These are phyloP conservation scores for Salvia hispanica DNA, from an alignment of 257 asterid genomes.

Conservation along the genomic window DNA sequence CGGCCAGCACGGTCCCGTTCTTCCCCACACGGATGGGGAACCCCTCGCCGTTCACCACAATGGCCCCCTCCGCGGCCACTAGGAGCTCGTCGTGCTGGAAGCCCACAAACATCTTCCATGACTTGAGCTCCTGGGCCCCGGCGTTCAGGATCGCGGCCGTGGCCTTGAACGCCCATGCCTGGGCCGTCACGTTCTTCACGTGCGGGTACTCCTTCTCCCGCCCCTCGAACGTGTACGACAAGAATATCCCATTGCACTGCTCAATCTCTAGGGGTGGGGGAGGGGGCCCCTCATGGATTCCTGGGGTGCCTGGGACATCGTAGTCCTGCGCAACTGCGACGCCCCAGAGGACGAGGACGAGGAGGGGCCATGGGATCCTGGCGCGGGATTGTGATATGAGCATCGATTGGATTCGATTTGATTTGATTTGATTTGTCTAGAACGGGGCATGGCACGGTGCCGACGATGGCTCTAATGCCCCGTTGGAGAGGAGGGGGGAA, in stretches of 20 bases:
- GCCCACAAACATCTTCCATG: conserved; percentile 67
- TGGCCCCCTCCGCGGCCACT: conserved; percentile 78
- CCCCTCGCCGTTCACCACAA: conserved; percentile 54
- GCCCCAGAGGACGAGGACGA: background rate
- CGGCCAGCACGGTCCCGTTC: conserved; percentile 68
- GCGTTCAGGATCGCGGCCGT: conserved; percentile 53
- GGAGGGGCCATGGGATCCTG: conserved; percentile 39
- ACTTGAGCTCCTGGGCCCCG: conserved; percentile 62
- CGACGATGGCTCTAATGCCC: conserved; percentile 46
- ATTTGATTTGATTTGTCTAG: too few species aligned
- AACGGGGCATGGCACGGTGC: conserved; percentile 30
- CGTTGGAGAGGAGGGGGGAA: conserved; percentile 52
- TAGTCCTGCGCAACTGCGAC: conserved; percentile 50
- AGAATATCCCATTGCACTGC: conserved; percentile 64
- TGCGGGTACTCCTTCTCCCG: conserved; percentile 73
- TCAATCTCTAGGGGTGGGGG: conserved; percentile 55
- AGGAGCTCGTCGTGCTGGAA: conserved; percentile 73
- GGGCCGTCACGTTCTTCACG: conserved; percentile 74
- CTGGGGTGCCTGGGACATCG: conserved; percentile 24
- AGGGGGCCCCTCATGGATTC: background rate
- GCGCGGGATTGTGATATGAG: conserved; percentile 27
- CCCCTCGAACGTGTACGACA: conserved; percentile 61
- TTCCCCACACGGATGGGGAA: conserved; percentile 60
- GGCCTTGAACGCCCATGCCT: conserved; percentile 79
- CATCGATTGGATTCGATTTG: too few species aligned